phyloP scores from a whole-genome alignment of 768 basidiomycete genomes.

The Arthromyces matolae region DNA sequence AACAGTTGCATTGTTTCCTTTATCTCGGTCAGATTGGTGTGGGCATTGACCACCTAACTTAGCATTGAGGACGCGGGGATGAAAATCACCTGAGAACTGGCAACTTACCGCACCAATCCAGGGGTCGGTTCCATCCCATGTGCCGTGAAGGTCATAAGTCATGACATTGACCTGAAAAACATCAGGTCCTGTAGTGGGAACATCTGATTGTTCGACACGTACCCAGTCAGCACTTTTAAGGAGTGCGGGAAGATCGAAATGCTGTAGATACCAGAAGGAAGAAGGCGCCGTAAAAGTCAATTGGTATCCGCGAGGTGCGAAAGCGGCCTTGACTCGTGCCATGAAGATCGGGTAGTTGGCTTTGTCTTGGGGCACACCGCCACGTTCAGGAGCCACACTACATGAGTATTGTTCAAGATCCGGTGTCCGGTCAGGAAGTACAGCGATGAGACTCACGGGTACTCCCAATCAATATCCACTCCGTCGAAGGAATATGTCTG shows the following conservation, averaged over 20 bases:
- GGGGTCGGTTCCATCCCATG: constrained; percentile 1
- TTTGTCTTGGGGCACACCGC: background rate
- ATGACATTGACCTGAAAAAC: background rate
- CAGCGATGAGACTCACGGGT: background rate
- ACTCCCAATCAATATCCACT: constrained; percentile 4
- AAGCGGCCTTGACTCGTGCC: background rate
- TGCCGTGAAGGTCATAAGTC: background rate
- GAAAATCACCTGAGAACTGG: background rate
- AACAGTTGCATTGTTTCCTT: constrained; percentile 13
- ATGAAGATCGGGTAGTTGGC: background rate
- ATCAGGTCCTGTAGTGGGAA: background rate
- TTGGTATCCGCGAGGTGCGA: background rate
- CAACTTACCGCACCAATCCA: constrained; percentile 2
- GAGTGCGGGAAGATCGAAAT: background rate
- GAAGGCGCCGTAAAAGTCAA: constrained; percentile 1
- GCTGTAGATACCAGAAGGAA: constrained; percentile 1
- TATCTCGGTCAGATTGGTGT: constrained; percentile 21
- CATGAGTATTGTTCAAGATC: background rate
- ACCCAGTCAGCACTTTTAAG: background rate
- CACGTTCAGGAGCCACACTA: background rate
- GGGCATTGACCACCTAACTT: constrained; percentile 8
- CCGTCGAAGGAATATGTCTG: background rate
- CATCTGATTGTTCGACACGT: background rate
- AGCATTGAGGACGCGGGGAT: background rate
- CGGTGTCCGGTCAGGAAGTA: background rate